These are phyloP conservation scores for Candida coquimbonensis DNA, from an alignment of 805 yeast genomes.

Conservation along the genomic window DNA sequence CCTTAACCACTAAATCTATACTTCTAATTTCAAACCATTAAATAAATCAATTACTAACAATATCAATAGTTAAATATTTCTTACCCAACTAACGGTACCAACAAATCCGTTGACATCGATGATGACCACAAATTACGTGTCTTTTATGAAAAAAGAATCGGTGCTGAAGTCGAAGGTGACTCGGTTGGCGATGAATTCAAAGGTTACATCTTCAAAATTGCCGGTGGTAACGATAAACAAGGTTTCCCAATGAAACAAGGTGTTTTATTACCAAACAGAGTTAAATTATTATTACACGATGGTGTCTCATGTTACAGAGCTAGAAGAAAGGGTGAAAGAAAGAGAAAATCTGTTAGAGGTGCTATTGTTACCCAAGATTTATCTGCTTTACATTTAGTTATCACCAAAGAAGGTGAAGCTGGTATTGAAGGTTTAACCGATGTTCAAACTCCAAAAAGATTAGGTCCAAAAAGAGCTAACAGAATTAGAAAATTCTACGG, in stretches of 20 bases:
- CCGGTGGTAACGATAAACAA: slow-evolving; percentile 99
- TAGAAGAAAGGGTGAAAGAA: slow-evolving; percentile 99
- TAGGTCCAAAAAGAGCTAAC: slow-evolving; percentile 99
- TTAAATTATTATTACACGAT: slow-evolving; percentile 83
- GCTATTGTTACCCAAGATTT: slow-evolving; percentile 95
- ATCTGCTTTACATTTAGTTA: slow-evolving; percentile 86
- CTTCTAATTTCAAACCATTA: neutral
- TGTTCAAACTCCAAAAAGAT: slow-evolving; percentile 93
- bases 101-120: slow-evolving; percentile 94
- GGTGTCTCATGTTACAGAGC: slow-evolving; percentile 99
- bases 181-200: slow-evolving; percentile 95
- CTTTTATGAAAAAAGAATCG: slow-evolving; percentile 99
- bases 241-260: slow-evolving; percentile 99
- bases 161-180: slow-evolving; percentile 99
- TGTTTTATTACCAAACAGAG: slow-evolving; percentile 99
- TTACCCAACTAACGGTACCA: slow-evolving; percentile 99
- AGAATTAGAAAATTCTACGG: slow-evolving; percentile 99
- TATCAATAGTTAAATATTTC: slow-evolving; percentile 80
- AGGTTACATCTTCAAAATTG: slow-evolving; percentile 97
- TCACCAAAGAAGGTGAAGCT: slow-evolving; percentile 95
- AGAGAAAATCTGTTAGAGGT: slow-evolving; percentile 99
- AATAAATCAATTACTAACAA: slow-evolving; percentile 34
- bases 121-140: slow-evolving; percentile 98
- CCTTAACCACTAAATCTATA: neutral
- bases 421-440: slow-evolving; percentile 97